Percentiles rank a stretch among this genome's conserved stretches.
These are phyloP conservation scores for Castanea crenata DNA, from an alignment of 306 rosid genomes.

Conservation along the genomic window DNA sequence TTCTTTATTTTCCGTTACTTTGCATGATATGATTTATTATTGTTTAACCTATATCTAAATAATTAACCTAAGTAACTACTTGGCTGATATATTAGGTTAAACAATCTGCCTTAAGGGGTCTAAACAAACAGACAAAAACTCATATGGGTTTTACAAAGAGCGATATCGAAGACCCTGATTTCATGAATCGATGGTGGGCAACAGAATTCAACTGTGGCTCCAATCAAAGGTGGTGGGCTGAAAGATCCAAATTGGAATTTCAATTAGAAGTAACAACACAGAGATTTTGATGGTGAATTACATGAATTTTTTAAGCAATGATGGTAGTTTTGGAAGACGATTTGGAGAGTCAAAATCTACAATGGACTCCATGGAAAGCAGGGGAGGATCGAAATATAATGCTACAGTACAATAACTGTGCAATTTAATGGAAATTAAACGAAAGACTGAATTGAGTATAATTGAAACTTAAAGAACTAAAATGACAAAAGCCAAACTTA, in stretches of 20 bases:
- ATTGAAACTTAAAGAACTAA: too few relatives aligned
- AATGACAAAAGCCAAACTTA: too few relatives aligned
- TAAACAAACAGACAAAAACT: conserved; percentile 10
- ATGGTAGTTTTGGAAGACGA: conserved; percentile 83
- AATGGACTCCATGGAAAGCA: conserved; percentile 98
- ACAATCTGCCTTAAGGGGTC: too few relatives aligned
- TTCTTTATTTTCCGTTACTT: too few relatives aligned
- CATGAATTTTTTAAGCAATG: conserved; percentile 73
- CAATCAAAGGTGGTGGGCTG: conserved; percentile 51
- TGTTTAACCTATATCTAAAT: too few relatives aligned
- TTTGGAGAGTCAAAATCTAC: conserved; percentile 75
- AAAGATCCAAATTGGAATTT: conserved; percentile 78
- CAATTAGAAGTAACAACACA: conserved; percentile 50
- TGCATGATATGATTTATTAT: too few relatives aligned
- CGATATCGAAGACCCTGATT: conserved; percentile 64
- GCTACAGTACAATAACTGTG: too few relatives aligned
- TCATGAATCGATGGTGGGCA: conserved; percentile 26
- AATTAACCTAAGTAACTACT: too few relatives aligned
- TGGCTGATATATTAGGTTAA: too few relatives aligned
- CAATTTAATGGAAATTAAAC: too few relatives aligned
- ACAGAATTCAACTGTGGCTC: conserved; percentile 65
- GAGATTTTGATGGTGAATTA: conserved; percentile 76
- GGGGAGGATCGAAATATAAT: conserved; percentile 61
- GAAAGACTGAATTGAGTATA: too few relatives aligned
- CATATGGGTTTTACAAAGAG: conserved; percentile 59